These are phyloP conservation scores for Ceratobasidium sp. DNA, from an alignment of 1,284 basidiomycete species.

Conservation along the genomic window DNA sequence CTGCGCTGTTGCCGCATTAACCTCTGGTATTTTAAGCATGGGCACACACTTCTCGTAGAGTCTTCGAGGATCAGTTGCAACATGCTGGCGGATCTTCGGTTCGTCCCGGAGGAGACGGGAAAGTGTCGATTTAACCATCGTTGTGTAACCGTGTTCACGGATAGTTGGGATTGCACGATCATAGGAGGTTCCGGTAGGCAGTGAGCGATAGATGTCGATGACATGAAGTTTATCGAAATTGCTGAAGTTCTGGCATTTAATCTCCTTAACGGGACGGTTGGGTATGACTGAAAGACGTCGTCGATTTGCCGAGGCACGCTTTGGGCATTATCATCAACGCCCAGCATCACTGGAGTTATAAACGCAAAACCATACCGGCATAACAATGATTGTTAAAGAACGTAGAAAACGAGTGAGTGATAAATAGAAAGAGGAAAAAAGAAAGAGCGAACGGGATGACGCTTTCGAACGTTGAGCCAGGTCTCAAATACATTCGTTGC, in stretches of 20 bases:
- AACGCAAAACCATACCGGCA: no score
- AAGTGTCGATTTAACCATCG: slow-evolving; percentile 1
- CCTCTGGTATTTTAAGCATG: slow-evolving; percentile 14
- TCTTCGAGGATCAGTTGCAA: not conserved
- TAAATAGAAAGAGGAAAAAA: not conserved
- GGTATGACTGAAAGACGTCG: not conserved
- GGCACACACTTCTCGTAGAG: slow-evolving; percentile 7
- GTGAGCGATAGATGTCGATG: slow-evolving; percentile 14
- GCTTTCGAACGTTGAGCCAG: not conserved
- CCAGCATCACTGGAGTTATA: not conserved
- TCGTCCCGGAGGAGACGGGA: not conserved
- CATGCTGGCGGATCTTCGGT: not conserved
- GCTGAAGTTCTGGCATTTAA: not conserved
- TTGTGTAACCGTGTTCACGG: slow-evolving; percentile 3
- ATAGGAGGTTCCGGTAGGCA: not conserved
- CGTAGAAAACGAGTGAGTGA: not conserved
- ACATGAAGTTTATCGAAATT: slow-evolving; percentile 19
- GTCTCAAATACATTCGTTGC: not conserved
- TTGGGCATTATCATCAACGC: no score
- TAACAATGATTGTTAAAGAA: no score
- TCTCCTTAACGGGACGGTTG: not conserved
- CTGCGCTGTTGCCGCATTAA: slow-evolving; percentile 20
- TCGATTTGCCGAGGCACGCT: no score
- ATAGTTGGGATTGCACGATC: not conserved
- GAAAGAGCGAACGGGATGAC: not conserved